Evolutionary conservation across 2,329 filamentous ascomycete species (phyloP).

Genomic region (Ceratocystis alfenasii): DNA sequence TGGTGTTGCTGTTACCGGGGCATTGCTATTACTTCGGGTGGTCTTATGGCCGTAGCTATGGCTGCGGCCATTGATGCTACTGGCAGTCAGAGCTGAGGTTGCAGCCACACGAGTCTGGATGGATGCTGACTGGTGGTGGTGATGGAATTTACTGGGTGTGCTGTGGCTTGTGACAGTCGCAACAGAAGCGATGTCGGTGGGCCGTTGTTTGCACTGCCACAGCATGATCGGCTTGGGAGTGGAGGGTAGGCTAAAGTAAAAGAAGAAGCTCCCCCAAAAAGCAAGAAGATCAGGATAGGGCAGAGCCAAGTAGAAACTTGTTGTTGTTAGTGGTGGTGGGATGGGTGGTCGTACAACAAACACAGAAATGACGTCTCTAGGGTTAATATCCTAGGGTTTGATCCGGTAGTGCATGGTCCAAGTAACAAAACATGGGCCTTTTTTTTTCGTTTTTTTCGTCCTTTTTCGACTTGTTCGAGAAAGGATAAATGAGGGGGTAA

Average conservation of each 20-base stretch:
- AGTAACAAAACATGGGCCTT: background rate
- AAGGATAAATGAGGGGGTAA: conserved; percentile 1
- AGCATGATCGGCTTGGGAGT: conserved; percentile 14
- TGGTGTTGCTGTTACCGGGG: background rate
- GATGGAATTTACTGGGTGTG: conserved; percentile 6
- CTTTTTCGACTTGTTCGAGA: background rate
- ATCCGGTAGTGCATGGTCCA: background rate
- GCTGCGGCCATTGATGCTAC: background rate
- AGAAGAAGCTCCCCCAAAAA: background rate
- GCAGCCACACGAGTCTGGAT: background rate
- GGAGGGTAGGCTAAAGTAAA: background rate
- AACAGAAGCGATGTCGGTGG: background rate
- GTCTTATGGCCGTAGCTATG: background rate
- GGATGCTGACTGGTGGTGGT: background rate
- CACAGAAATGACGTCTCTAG: conserved; percentile 1
- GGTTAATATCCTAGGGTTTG: background rate
- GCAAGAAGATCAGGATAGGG: background rate
- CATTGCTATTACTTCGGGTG: background rate
- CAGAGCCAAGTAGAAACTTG: background rate
- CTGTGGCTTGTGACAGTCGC: conserved; percentile 4
- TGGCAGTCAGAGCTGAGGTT: background rate
- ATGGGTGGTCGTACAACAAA: background rate
- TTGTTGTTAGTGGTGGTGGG: background rate
- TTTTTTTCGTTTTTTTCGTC: background rate
- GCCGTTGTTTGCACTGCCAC: conserved; percentile 19